Conservation (phyloP, 2,329 filamentous ascomycete species). For the Fusarium haematococcum region DNA sequence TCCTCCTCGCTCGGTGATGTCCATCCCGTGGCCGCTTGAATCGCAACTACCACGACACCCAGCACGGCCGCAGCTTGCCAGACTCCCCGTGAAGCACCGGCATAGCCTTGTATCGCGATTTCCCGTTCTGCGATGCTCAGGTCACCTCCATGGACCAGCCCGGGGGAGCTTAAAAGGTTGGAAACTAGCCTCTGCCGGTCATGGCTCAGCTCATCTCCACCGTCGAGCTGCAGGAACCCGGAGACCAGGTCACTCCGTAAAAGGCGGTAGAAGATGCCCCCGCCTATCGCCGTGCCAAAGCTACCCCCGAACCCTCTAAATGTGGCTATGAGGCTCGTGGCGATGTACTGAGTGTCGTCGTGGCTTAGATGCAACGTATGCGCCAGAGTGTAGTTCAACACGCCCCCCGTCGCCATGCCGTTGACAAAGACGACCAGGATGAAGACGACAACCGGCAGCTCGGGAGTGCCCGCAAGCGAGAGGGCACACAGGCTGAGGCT, state of each 20-base stretch:
- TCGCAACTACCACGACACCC: slow-evolving; percentile 55
- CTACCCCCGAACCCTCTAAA: slow-evolving; percentile 85
- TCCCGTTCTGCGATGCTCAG: slow-evolving; percentile 55
- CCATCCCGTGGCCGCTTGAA: slow-evolving; percentile 66
- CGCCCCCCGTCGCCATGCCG: slow-evolving; percentile 78
- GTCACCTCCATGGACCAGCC: slow-evolving; percentile 58
- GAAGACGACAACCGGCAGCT: slow-evolving; percentile 64
- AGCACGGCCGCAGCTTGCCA: slow-evolving; percentile 62
- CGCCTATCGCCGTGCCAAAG: slow-evolving; percentile 83
- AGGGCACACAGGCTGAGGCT: slow-evolving; percentile 68
- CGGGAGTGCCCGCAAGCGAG: slow-evolving; percentile 64
- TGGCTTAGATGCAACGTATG: slow-evolving; percentile 81
- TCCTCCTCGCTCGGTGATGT: slow-evolving; percentile 54
- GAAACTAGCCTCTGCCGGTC: slow-evolving; percentile 56
- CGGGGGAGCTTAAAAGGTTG: slow-evolving; percentile 63
- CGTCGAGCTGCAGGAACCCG: slow-evolving; percentile 66
- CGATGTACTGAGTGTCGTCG: slow-evolving; percentile 76
- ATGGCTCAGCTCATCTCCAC: slow-evolving; percentile 46
- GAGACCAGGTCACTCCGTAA: slow-evolving; percentile 66
- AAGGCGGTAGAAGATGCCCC: slow-evolving; percentile 77
- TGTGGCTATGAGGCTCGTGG: slow-evolving; percentile 80
- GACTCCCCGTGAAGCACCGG: slow-evolving; percentile 56
- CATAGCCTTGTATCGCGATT: slow-evolving; percentile 62
- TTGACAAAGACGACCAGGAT: slow-evolving; percentile 74
- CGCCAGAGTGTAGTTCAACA: slow-evolving; percentile 84